Conservation (phyloP, 1,284 basidiomycete species). For the Ustilago trichophora region DNA sequence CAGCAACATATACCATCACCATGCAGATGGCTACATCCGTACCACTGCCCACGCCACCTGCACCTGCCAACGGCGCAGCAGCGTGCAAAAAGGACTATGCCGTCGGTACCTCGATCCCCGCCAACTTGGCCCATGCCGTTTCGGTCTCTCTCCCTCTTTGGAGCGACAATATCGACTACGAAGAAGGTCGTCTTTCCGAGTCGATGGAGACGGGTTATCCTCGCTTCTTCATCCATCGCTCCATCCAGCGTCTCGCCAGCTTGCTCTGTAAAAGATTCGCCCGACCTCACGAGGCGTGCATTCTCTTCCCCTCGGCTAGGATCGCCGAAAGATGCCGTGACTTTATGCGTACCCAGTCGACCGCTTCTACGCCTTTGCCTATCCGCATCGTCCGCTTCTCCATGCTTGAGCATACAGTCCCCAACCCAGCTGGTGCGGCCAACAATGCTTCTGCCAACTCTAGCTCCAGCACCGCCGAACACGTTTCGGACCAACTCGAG, state of each 20-base stretch:
- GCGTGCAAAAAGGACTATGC: slow-evolving; percentile 37
- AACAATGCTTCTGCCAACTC: background rate
- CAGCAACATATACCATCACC: background rate
- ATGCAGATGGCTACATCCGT: slow-evolving; percentile 24
- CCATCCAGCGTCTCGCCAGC: slow-evolving; percentile 74
- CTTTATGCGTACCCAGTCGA: slow-evolving; percentile 54
- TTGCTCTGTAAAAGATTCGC: slow-evolving; percentile 52
- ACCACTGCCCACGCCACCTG: slow-evolving; percentile 18
- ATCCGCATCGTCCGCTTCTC: slow-evolving; percentile 58
- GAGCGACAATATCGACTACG: slow-evolving; percentile 92
- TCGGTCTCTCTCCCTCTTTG: slow-evolving; percentile 96
- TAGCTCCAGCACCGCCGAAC: slow-evolving; percentile 40
- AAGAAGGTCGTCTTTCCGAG: slow-evolving; percentile 84
- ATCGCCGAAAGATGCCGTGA: slow-evolving; percentile 57
- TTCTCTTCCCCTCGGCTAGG: slow-evolving; percentile 57
- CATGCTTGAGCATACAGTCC: slow-evolving; percentile 34
- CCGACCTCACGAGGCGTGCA: slow-evolving; percentile 43
- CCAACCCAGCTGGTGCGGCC: background rate
- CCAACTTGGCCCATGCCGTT: slow-evolving; percentile 78
- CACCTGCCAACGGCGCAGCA: slow-evolving; percentile 9
- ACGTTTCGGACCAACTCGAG: slow-evolving; percentile 28
- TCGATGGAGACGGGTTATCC: slow-evolving; percentile 95
- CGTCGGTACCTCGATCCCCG: slow-evolving; percentile 64
- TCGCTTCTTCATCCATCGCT: slow-evolving; percentile 91
- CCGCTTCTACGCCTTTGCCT: slow-evolving; percentile 10